A percentile compares a stretch with the other conserved stretches of the same genome.
phyloP scores from a whole-genome alignment of 129 eudicot genomes.

The Flaveria brownii region DNA sequence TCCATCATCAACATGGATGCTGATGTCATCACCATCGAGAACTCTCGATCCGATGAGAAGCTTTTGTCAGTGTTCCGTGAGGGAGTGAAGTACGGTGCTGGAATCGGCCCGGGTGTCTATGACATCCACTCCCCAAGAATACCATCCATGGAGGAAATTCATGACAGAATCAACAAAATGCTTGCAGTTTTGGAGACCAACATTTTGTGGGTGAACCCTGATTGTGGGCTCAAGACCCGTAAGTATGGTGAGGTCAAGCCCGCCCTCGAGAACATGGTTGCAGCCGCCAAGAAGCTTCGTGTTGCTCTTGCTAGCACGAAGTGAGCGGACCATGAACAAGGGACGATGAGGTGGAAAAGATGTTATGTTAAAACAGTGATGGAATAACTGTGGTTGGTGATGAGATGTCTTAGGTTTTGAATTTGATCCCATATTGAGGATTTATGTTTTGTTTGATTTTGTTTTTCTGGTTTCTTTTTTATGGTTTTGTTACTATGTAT shows the following conservation, averaged over 20 bases:
- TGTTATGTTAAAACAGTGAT: neutral
- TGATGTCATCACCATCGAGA: conserved; percentile 97
- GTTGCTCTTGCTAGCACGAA: conserved; percentile 61
- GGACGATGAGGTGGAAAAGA: neutral
- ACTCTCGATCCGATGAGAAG: conserved; percentile 97
- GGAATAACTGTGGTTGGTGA: conserved; percentile 26
- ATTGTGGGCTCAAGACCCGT: conserved; percentile 98
- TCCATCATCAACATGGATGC: conserved; percentile 99
- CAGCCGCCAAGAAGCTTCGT: conserved; percentile 92
- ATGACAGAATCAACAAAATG: conserved; percentile 86
- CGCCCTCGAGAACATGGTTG: conserved; percentile 76
- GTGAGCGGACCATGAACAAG: conserved; percentile 28
- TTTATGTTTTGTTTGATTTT: neutral
- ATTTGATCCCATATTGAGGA: conserved; percentile 9
- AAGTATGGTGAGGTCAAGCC: conserved; percentile 89
- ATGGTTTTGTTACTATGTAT: neutral
- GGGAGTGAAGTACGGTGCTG: conserved; percentile 94
- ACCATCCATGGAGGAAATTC: conserved; percentile 85
- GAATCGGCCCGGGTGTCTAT: conserved; percentile 95
- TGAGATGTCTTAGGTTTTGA: neutral
- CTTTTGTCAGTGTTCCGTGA: conserved; percentile 92
- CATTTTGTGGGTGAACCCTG: conserved; percentile 96
- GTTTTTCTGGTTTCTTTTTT: neutral
- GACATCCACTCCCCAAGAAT: conserved; percentile 99
- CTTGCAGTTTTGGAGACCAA: conserved; percentile 86